Evolutionary conservation across 352 stramenopile genomes (phyloP), one percentile per base, ranked within the genome.

Genomic region (Globisporangium yorkense): DNA sequence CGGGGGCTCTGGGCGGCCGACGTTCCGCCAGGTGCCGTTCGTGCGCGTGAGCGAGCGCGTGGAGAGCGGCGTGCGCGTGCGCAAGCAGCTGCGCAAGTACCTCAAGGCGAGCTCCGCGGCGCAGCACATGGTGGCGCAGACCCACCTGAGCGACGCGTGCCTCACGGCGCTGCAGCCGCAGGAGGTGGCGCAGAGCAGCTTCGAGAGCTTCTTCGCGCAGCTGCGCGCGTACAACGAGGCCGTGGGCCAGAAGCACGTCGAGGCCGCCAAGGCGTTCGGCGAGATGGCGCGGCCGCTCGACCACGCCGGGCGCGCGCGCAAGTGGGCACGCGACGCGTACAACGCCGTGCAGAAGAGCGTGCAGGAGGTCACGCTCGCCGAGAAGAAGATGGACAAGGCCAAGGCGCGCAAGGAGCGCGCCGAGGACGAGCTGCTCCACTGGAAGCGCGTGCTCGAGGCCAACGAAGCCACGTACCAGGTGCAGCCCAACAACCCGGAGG

Each of bases 71-170:
- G 72, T 90, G 47, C 87, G 86, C 54, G 82, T 92, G 29, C 82
- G 84, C 65, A 88, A 91, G 63, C 80, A 94, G 60, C 65, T 94
- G 40, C 70, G 80, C 64, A 92, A 92, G 68, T 94, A 94, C 66
- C 68, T 94, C 20, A 89, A 89, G 59, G 77, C 82, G 49, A 84
- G 72, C 57, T 85, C 80, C 2, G 67, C 69, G 29, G 89, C 84
- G 59, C 82, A 94, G 74, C 77, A 88, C 43, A 80, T 89, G 61
- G 82, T 91, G 41, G 80, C 82, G 54, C 80, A 92, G 63, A 85
- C 84, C 54, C 84, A 90, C 59, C 65, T 94, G 41, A 89, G 76
- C 53, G 81, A 92, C 66, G 80, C 81, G 37, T 89, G 80, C 65
- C 67, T 94, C 44, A 64, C 77, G 20, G 62, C 77, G n/a, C 77